These are phyloP conservation scores for Microbotryomycetes sp. DNA, from an alignment of 1,284 basidiomycete genomes.

Conservation along the genomic window DNA sequence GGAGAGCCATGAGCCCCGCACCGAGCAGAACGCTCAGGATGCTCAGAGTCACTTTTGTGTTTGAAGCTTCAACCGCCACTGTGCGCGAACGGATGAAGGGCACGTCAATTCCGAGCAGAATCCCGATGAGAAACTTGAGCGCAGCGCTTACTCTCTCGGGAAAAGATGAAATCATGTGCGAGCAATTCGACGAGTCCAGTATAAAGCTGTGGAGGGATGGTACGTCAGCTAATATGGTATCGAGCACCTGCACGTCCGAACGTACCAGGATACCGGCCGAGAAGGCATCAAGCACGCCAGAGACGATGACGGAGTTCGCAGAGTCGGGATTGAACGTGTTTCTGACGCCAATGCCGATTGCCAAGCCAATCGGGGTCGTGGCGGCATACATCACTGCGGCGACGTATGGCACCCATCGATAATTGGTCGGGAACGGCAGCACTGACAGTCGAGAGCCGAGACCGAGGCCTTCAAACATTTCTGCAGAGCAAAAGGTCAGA, in stretches of 20 bases:
- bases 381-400: slow-evolving; percentile 65
- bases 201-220: slow-evolving; percentile 37
- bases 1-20: slow-evolving; percentile 45
- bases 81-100: slow-evolving; percentile 37
- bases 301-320: slow-evolving; percentile 65
- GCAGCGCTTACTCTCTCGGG: slow-evolving; percentile 50
- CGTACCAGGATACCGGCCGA: slow-evolving; percentile 69
- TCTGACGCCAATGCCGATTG: slow-evolving; percentile 74
- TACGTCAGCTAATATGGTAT: slow-evolving; percentile 78
- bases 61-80: slow-evolving; percentile 24
- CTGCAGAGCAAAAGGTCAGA: slow-evolving; percentile 37
- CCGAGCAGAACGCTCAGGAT: slow-evolving; percentile 41
- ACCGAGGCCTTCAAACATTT: slow-evolving; percentile 77
- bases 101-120: not conserved
- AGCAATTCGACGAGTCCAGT: slow-evolving; percentile 52
- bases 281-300: slow-evolving; percentile 74
- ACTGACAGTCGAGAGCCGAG: slow-evolving; percentile 68
- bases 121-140: not conserved
- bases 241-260: slow-evolving; percentile 63
- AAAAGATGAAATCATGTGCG: slow-evolving; percentile 88
- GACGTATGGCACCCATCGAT: slow-evolving; percentile 55
- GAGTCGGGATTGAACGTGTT: slow-evolving; percentile 71
- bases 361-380: slow-evolving; percentile 76
- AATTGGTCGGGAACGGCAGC: slow-evolving; percentile 56
- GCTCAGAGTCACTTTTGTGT: slow-evolving; percentile 12